A percentile compares a stretch with the other conserved stretches of the same genome.
phyloP scores from a whole-genome alignment of 1,284 basidiomycete species.

The Ceratobasidium sp. region DNA sequence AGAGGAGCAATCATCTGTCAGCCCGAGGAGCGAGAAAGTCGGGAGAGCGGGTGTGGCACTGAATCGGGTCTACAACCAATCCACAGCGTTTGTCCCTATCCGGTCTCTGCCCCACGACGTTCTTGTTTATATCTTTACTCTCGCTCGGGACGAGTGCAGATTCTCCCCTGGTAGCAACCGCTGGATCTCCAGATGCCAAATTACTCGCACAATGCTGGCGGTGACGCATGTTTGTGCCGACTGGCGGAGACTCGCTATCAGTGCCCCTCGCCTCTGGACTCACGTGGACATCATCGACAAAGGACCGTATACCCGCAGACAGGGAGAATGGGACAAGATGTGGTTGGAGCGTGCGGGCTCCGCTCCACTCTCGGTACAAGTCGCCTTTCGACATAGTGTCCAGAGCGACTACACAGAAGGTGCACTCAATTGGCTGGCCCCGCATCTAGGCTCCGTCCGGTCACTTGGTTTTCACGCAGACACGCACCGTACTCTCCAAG shows the following conservation, averaged over 20 bases:
- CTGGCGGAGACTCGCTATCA: conserved; percentile 4
- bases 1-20: neutral
- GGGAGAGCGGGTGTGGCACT: neutral
- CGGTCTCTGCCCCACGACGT: neutral
- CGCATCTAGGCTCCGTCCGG: neutral
- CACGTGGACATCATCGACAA: conserved; percentile 5
- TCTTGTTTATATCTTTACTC: neutral
- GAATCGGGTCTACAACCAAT: neutral
- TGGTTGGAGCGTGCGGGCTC: neutral
- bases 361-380: neutral
- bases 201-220: neutral
- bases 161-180: neutral
- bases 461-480: neutral
- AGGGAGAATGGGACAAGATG: neutral
- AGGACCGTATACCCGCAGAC: neutral
- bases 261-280: neutral
- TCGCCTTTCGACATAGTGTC: too few relatives aligned
- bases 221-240: neutral
- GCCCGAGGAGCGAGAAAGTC: neutral
- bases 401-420: too few relatives aligned
- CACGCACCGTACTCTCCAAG: too few relatives aligned
- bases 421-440: neutral
- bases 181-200: too few relatives aligned
- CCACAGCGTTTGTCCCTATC: neutral
- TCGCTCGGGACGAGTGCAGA: neutral